phyloP scores from a whole-genome alignment of 1,139 yeast species.

The Candida neerlandica region DNA sequence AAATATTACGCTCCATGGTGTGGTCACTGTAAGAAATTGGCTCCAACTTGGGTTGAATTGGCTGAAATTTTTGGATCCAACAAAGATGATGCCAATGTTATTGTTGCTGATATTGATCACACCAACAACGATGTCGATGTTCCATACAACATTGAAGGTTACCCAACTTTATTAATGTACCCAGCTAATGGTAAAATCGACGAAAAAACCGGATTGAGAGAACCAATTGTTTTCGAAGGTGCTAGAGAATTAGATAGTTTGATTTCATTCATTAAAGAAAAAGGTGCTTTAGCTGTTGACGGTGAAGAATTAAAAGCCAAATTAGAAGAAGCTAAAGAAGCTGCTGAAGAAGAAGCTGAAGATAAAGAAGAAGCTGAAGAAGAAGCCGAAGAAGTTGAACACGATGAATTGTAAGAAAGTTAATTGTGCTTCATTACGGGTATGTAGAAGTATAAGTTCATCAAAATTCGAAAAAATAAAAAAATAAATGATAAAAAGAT shows the following conservation, averaged over 20 bases:
- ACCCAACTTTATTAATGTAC: slow-evolving; percentile 90
- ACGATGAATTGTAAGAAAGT: slow-evolving; percentile 46
- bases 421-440: too few species aligned
- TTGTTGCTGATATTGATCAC: slow-evolving; percentile 87
- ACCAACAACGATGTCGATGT: slow-evolving; percentile 86
- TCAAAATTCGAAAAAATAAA: background rate
- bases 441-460: background rate
- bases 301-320: slow-evolving; percentile 38
- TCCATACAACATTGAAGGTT: slow-evolving; percentile 69
- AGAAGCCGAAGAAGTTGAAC: slow-evolving; percentile 29
- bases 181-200: slow-evolving; percentile 85
- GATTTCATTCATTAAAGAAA: slow-evolving; percentile 66
- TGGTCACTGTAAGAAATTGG: slow-evolving; percentile 96
- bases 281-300: slow-evolving; percentile 63
- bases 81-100: slow-evolving; percentile 52
- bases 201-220: slow-evolving; percentile 51
- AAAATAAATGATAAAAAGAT: background rate
- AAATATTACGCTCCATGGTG: slow-evolving; percentile 99
- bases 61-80: slow-evolving; percentile 65
- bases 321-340: slow-evolving; percentile 34
- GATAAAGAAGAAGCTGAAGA: slow-evolving; percentile 26
- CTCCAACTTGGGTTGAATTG: slow-evolving; percentile 88
- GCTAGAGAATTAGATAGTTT: slow-evolving; percentile 76
- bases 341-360: slow-evolving; percentile 23
- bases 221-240: slow-evolving; percentile 71